These are phyloP conservation scores for Malassezia japonica DNA, from an alignment of 1,284 basidiomycete species.

Conservation along the genomic window DNA sequence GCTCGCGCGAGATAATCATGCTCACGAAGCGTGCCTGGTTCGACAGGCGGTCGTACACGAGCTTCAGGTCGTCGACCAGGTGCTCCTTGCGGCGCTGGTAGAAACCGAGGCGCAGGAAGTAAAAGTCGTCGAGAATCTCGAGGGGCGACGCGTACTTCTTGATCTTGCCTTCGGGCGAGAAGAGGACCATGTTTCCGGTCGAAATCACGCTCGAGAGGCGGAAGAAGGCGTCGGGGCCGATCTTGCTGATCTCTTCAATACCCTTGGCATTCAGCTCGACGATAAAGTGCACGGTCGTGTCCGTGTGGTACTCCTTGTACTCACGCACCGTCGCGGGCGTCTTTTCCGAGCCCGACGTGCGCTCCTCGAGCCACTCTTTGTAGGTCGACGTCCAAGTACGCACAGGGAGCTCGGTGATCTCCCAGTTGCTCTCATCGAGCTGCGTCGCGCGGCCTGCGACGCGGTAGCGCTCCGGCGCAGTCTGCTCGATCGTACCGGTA, in stretches of 20 bases:
- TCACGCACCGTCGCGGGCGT: slow-evolving; percentile 55
- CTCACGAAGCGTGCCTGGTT: slow-evolving; percentile 96
- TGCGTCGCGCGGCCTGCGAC: slow-evolving; percentile 67
- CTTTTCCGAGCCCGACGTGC: slow-evolving; percentile 57
- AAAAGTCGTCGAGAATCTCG: slow-evolving; percentile 89
- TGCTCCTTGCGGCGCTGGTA: slow-evolving; percentile 73
- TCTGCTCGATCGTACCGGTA: slow-evolving; percentile 68
- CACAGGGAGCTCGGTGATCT: slow-evolving; percentile 91
- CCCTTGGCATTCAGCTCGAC: slow-evolving; percentile 71
- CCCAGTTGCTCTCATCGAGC: slow-evolving; percentile 74
- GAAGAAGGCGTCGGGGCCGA: slow-evolving; percentile 84
- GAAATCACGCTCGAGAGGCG: slow-evolving; percentile 73
- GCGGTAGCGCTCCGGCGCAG: slow-evolving; percentile 77
- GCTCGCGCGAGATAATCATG: slow-evolving; percentile 82
- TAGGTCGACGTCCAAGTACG: slow-evolving; percentile 88
- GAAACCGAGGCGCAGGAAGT: slow-evolving; percentile 73
- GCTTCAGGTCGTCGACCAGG: slow-evolving; percentile 74
- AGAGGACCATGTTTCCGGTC: slow-evolving; percentile 97
- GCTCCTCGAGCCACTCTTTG: slow-evolving; percentile 77
- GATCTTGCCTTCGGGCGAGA: slow-evolving; percentile 92
- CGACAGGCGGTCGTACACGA: slow-evolving; percentile 70
- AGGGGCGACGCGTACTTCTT: slow-evolving; percentile 83
- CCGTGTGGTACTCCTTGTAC: slow-evolving; percentile 58
- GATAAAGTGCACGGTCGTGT: slow-evolving; percentile 80
- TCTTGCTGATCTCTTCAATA: slow-evolving; percentile 73